Percentiles rank a stretch among this genome's conserved stretches.
Conservation (phyloP, 805 yeast genomes). For the Ogataea pignaliae region DNA sequence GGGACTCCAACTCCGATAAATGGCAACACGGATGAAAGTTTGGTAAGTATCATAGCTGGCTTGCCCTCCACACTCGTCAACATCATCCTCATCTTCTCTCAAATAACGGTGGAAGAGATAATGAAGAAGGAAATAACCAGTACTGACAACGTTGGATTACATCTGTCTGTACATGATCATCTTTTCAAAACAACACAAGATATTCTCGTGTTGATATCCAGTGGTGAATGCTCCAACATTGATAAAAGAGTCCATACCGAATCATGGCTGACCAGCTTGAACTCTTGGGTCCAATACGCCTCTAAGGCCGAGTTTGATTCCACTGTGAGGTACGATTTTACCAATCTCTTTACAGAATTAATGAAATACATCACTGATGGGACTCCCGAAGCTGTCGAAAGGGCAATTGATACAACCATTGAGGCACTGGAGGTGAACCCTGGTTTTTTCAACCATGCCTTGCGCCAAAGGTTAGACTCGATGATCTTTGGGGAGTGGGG, state of each 20-base stretch:
- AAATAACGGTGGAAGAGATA: constrained; percentile 51
- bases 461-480: constrained; percentile 28
- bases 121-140: constrained; percentile 32
- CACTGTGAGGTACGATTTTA: constrained; percentile 23
- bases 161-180: constrained; percentile 33
- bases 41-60: not conserved
- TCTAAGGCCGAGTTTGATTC: constrained; percentile 34
- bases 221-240: not conserved
- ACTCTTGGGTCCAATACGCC: constrained; percentile 35
- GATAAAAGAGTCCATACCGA: not conserved
- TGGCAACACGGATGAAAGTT: not conserved
- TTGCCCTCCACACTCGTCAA: constrained; percentile 5
- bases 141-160: constrained; percentile 28
- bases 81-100: constrained; percentile 32
- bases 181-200: constrained; percentile 31
- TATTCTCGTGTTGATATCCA: constrained; percentile 14
- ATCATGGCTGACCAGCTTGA: constrained; percentile 29
- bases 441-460: constrained; percentile 30
- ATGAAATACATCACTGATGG: constrained; percentile 11
- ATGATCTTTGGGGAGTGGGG: constrained; percentile 47
- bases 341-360: constrained; percentile 10
- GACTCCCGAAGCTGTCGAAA: constrained; percentile 11
- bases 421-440: constrained; percentile 47
- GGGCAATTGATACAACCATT: constrained; percentile 32
- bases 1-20: not conserved